Percentiles rank a stretch among this genome's conserved stretches.
Evolutionary conservation across 768 basidiomycete species (phyloP).

Genomic region (Lyophyllum decastes): DNA sequence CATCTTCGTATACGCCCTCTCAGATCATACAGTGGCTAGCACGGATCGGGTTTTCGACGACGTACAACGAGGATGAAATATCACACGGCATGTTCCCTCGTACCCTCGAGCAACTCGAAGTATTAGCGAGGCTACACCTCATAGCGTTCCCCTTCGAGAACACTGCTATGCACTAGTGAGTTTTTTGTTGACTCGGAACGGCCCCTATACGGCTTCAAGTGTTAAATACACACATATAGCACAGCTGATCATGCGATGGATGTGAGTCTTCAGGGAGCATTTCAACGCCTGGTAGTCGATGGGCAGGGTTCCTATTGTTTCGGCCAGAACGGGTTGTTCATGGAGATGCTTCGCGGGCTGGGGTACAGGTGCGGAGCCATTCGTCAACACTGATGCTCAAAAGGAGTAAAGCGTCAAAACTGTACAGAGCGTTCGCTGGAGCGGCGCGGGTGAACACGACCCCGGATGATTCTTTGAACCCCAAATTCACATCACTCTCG

Average conservation of each 20-base stretch:
- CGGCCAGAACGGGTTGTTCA: slow-evolving; percentile 18
- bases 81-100: slow-evolving; percentile 19
- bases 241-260: slow-evolving; percentile 1
- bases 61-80: slow-evolving; percentile 17
- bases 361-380: slow-evolving; percentile 17
- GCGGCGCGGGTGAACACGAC: slow-evolving; percentile 27
- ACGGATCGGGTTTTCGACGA: slow-evolving; percentile 20
- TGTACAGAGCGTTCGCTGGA: slow-evolving; percentile 26
- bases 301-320: slow-evolving; percentile 24
- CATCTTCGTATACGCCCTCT: slow-evolving; percentile 14
- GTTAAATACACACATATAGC: background rate
- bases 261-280: slow-evolving; percentile 14
- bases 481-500: slow-evolving; percentile 14
- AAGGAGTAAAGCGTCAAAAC: too few relatives aligned
- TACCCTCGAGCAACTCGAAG: slow-evolving; percentile 27
- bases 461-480: background rate
- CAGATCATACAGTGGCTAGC: slow-evolving; percentile 25
- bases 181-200: background rate
- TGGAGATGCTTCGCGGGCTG: slow-evolving; percentile 21
- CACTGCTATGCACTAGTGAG: slow-evolving; percentile 40
- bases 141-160: slow-evolving; percentile 40
- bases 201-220: too few relatives aligned
- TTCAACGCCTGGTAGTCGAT: slow-evolving; percentile 17
- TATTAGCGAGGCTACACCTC: slow-evolving; percentile 27
- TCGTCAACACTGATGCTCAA: too few relatives aligned